phyloP scores from a whole-genome alignment of 208 protist species.

The Leishmania turanica region DNA sequence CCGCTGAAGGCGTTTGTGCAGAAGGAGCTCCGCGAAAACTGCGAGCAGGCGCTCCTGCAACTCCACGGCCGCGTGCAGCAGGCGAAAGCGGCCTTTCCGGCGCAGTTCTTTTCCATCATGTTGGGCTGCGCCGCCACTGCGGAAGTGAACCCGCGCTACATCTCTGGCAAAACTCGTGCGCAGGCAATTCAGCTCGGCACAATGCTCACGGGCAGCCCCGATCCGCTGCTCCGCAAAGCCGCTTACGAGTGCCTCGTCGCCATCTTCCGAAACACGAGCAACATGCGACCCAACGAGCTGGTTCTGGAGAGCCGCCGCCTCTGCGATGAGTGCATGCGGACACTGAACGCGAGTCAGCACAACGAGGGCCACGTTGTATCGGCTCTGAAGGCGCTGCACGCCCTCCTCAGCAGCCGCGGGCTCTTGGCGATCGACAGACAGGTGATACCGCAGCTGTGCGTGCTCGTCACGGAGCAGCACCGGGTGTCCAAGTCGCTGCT shows the following conservation, averaged over 20 bases:
- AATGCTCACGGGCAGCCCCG: slow-evolving; percentile 60
- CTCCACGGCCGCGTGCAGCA: slow-evolving; percentile 74
- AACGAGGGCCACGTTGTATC: slow-evolving; percentile 84
- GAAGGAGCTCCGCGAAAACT: slow-evolving; percentile 87
- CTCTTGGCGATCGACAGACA: slow-evolving; percentile 81
- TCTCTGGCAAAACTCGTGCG: slow-evolving; percentile 54
- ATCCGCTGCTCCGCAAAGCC: slow-evolving; percentile 59
- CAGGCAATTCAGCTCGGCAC: slow-evolving; percentile 82
- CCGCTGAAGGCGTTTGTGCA: slow-evolving; percentile 84
- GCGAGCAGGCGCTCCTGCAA: slow-evolving; percentile 80
- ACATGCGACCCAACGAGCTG: slow-evolving; percentile 80
- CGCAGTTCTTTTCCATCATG: slow-evolving; percentile 85
- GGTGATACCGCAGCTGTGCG: slow-evolving; percentile 75
- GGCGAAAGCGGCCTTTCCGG: slow-evolving; percentile 49
- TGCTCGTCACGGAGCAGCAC: slow-evolving; percentile 87
- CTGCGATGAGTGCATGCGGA: slow-evolving; percentile 77
- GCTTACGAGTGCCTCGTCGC: slow-evolving; percentile 89
- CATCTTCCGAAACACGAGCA: slow-evolving; percentile 69
- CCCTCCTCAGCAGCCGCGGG: slow-evolving; percentile 76
- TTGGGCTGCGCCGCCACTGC: slow-evolving; percentile 65
- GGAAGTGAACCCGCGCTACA: slow-evolving; percentile 80
- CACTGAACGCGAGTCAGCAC: slow-evolving; percentile 80
- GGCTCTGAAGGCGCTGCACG: slow-evolving; percentile 70
- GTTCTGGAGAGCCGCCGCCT: slow-evolving; percentile 81
- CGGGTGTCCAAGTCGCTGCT: slow-evolving; percentile 75